Percentiles rank a stretch among this genome's conserved stretches.
These are phyloP conservation scores for Colletotrichum sp. DNA, from an alignment of 2,329 filamentous ascomycete genomes.

Conservation along the genomic window DNA sequence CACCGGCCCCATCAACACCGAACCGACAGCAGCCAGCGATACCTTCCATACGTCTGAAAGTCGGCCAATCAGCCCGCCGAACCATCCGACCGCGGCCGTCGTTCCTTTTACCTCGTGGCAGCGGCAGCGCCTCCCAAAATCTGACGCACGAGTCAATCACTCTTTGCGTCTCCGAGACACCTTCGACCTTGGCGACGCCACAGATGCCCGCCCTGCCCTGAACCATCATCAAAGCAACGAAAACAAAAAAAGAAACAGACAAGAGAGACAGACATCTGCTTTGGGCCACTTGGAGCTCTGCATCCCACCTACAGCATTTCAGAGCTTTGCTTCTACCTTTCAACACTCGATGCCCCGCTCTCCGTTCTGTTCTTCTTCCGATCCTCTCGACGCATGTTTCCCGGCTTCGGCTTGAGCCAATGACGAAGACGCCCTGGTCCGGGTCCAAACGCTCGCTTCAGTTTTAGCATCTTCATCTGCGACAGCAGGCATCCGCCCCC, in stretches of 20 bases:
- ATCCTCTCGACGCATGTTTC: not conserved
- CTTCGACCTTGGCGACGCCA: slow-evolving; percentile 11
- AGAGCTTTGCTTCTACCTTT: not conserved
- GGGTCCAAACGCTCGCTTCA: slow-evolving; percentile 23
- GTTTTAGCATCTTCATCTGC: slow-evolving; percentile 23
- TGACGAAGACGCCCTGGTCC: slow-evolving; percentile 11
- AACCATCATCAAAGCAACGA: not conserved
- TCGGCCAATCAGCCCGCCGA: not conserved
- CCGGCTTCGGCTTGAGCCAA: not conserved
- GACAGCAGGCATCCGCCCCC: slow-evolving; percentile 18
- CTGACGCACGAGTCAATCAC: slow-evolving; percentile 18
- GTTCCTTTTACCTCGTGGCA: slow-evolving; percentile 22
- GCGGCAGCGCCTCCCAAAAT: not conserved
- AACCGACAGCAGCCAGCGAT: not conserved
- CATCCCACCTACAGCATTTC: not conserved
- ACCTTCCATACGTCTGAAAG: not conserved
- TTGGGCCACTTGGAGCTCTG: not conserved
- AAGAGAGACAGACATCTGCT: not conserved
- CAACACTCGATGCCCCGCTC: not conserved
- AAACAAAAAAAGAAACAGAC: not conserved
- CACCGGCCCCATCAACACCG: not conserved
- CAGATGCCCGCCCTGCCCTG: not conserved
- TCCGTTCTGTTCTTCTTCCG: not conserved
- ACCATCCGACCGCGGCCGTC: slow-evolving; percentile 5
- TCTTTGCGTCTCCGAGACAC: slow-evolving; percentile 14